Base-by-base conservation (phyloP, 768 basidiomycete species). In the Psilocybe subaeruginosa region DNA sequence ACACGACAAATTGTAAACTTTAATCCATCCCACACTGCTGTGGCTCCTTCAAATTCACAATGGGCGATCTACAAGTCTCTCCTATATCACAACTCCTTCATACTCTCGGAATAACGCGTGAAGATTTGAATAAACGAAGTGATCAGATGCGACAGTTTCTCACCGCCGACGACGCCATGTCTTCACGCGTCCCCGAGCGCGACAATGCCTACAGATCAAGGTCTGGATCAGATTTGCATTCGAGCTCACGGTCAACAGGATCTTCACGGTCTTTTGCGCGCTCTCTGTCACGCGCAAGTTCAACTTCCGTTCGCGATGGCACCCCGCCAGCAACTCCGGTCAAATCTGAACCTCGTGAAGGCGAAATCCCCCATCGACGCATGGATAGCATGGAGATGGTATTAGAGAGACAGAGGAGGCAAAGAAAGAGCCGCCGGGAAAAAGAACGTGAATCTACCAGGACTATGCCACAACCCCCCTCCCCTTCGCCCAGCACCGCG, bases 81-180 rank as follows among this genome's bases (percentile, higher is more conserved):
- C 91, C 91, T 37, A 91, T 91, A 30, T 89, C 89, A 33, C 85
- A 87, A 66, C 82, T 93, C 23, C 77, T 93, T 37, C 79, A 84
- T 67, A 85, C 85, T 16, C 80, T 93, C 45, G 90, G 91, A 54
- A 81, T 93, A 69, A 91, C 92, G 65, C 84, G 89, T 73, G 86
- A 90, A 68, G 91, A 92, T 75, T 78, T 93, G 59, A 72, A 79
- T 66, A 81, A 84, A 70, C 89, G 85, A 70, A 91, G 87, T 68
- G 82, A 88, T 76, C 84, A 91, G 72, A 92, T 93, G 91, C 88
- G 90, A 55, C 85, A 86, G 66, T 92, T 91, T 77, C 80, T 91
- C 66, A 87, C 84, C 35, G 74, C 85, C 31, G 82, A 86, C 69
- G 77, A 77, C 68, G 70, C 76, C 55, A 71, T 72, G 58, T 72